Percentiles rank a stretch among this genome's conserved stretches.
Evolutionary conservation across 495 filamentous ascomycete species (phyloP).

Genomic region (Neurospora tetrasperma): DNA sequence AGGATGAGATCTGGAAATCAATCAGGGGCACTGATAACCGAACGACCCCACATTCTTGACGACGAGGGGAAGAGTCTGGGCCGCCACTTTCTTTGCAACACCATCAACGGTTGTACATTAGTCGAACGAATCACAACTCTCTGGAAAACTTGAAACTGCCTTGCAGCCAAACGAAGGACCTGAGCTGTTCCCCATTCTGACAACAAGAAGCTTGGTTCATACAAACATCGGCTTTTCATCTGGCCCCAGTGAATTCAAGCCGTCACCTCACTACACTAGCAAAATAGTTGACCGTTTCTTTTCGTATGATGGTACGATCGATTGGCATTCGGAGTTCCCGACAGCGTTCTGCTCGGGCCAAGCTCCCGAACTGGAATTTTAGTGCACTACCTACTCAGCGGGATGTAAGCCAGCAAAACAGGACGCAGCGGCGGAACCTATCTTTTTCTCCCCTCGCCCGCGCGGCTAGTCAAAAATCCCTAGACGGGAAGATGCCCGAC

Average conservation of each 20-base stretch:
- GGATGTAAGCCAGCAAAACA: neutral
- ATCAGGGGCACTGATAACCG: neutral
- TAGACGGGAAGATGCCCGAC: neutral
- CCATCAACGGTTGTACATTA: neutral
- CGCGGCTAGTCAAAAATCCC: neutral
- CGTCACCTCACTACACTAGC: neutral
- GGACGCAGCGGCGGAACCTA: no score
- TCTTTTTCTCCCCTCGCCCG: neutral
- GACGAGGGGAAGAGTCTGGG: neutral
- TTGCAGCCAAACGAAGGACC: neutral
- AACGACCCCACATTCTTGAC: neutral
- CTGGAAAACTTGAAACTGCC: neutral
- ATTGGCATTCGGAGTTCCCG: neutral
- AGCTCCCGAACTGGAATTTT: neutral
- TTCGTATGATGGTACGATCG: neutral
- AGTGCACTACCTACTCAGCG: neutral
- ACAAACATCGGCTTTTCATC: neutral
- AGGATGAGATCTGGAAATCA: neutral
- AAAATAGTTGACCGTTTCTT: neutral
- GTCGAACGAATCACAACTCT: neutral
- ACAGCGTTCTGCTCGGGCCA: neutral
- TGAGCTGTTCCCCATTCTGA: neutral
- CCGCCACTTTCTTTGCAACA: neutral
- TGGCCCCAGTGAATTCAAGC: neutral
- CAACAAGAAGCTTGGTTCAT: neutral